Evolutionary conservation across 306 rosid species (phyloP).

Genomic region (Casuarina cunninghamiana): DNA sequence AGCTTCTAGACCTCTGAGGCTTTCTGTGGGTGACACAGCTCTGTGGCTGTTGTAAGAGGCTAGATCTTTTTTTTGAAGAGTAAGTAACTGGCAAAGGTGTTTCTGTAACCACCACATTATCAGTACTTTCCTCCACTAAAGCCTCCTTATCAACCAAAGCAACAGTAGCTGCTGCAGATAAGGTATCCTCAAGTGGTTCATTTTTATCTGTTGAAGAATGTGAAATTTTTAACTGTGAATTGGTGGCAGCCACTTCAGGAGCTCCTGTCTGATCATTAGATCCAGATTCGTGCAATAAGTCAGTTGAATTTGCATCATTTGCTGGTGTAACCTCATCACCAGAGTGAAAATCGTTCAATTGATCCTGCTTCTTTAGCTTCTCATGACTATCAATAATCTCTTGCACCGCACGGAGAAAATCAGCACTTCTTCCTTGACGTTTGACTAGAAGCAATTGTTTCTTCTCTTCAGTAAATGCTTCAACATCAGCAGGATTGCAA

Average conservation of each 20-base stretch:
- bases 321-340: constrained; percentile 46
- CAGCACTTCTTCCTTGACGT: constrained; percentile 94
- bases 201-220: constrained; percentile 39
- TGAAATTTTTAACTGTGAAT: constrained; percentile 44
- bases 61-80: constrained; percentile 65
- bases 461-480: constrained; percentile 94
- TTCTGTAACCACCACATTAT: constrained; percentile 36
- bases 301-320: constrained; percentile 44
- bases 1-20: constrained; percentile 64
- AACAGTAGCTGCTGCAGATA: constrained; percentile 43
- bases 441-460: constrained; percentile 80
- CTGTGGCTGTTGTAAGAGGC: constrained; percentile 42
- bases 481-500: constrained; percentile 96
- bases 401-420: constrained; percentile 87
- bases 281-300: constrained; percentile 39
- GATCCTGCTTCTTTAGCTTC: constrained; percentile 60
- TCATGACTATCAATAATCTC: constrained; percentile 83
- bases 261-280: constrained; percentile 48
- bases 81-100: constrained; percentile 46
- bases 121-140: constrained; percentile 44
- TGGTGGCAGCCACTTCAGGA: constrained; percentile 33
- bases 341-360: constrained; percentile 41
- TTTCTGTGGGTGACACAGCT: constrained; percentile 39
- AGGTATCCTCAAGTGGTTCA: constrained; percentile 51
- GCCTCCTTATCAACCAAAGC: constrained; percentile 43